Evolutionary conservation across 2,329 filamentous ascomycete species (phyloP), one percentile per base, ranked within the genome.

Genomic region (Claviceps sorghi): DNA sequence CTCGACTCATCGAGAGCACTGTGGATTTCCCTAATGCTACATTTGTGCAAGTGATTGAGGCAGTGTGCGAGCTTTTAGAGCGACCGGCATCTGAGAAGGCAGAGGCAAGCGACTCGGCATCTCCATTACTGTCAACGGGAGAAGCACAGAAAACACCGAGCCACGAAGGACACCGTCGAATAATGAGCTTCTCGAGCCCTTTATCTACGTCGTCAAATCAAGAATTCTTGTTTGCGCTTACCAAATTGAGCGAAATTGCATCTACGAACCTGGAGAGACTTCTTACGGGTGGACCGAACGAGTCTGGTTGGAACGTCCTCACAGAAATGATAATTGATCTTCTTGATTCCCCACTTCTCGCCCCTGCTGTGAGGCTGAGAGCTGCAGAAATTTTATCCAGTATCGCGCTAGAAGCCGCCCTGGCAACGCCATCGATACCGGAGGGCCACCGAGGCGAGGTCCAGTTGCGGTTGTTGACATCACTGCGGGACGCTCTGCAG

Each of bases 1-100:
- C 82, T 1, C 82, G 93, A 56, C 74, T 98, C 19, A 83, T 97
- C 53, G 93, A 97, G 64, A 95, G 89, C 67, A 97, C 90, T 0
- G 76, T 85, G 17, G 90, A 96, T 59, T 97, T 95, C 60, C 88
- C 89, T 0, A 89, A 91, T 57, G 76, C 82, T 17, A 75, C 88
- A 0, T 97, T 97, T 60, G 71, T 84, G 5, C 80, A 87, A 56
- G 80, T 97, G 10, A 73, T 97, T 1, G 72, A 75, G 51, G 84
- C 89, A 0, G 75, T 95, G 4, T 89, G 88, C 61, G 74, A 77
- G 46, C 72, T 96, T 7, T 73, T 95, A 6, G 75, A 77, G 36
- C 61, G 65, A 29, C 62, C 60, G n/a, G 22, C 61, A 4, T 53
- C 58, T 3, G 58, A 63, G 9, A 60, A 57, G 19, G 9, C 51